Evolutionary conservation across 2,329 filamentous ascomycete genomes (phyloP), one percentile per base, ranked within the genome.

Genomic region (Helotiales sp.): DNA sequence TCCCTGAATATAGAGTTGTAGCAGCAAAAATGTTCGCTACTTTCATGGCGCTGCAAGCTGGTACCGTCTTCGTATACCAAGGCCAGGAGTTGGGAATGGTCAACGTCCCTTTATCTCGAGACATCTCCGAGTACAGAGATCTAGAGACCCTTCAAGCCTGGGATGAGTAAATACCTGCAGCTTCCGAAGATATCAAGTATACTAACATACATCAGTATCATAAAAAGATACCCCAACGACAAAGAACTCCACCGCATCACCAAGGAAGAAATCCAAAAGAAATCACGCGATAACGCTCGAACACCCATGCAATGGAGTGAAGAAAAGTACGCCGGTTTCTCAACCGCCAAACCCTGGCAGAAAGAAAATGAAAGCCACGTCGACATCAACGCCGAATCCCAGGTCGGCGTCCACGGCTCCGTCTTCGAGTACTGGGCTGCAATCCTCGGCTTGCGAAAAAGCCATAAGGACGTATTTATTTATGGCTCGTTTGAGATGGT

Each of bases 231-330:
- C 58, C 70, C 71, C 5, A 67, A 72, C 19, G 72, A 78, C 47
- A 73, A 70, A 52, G 70, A 74, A 51, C 72, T 73, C 30, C 70
- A 75, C 31, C 67, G 71, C 8, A 68, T 71, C 19, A 77, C 67
- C 52, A 74, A 71, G 71, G 65, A 76, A 60, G 76, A 82, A n/a
- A 77, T 86, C 66, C 80, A 82, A 59, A 75, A 78, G 62, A 84
- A 85, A 68, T 84, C 81, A 7, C 71, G 88, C 22, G 89, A 92
- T 71, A 89, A 92, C 70, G 84, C 83, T 7, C 79, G 89, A 46
- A 85, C 86, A 0, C 88, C 88, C 0, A 86, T 92, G 72, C 87
- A 90, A 68, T 92, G 89, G 88, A 78, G 84, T 60, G 67, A 72
- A n/a, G 75, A 73, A 1, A 67, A 74, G 0, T 80, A 90, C 59